Conservation (phyloP, 306 rosid species). For the Abrus precatorius region DNA sequence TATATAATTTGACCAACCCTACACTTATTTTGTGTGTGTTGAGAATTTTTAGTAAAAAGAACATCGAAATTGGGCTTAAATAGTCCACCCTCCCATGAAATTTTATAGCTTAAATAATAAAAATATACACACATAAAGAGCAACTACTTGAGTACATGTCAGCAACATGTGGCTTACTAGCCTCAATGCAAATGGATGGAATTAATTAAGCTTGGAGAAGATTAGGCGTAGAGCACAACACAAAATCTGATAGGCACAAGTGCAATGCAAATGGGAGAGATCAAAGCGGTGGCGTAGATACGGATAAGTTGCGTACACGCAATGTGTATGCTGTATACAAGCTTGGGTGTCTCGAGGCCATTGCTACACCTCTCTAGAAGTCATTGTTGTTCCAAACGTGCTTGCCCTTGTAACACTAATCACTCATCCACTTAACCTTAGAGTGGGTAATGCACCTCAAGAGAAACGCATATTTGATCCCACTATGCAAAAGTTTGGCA, state of each 20-base stretch:
- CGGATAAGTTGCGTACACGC: constrained; percentile 35
- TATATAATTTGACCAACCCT: neutral
- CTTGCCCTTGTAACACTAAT: neutral
- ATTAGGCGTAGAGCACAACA: constrained; percentile 15
- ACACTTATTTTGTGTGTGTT: neutral
- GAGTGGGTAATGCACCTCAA: neutral
- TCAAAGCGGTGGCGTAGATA: constrained; percentile 18
- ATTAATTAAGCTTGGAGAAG: constrained; percentile 7
- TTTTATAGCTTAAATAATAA: neutral
- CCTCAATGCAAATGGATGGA: constrained; percentile 30
- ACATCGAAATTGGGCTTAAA: neutral
- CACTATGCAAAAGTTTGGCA: constrained; percentile 14
- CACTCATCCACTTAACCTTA: neutral
- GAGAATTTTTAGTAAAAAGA: neutral
- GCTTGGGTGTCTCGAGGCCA: neutral
- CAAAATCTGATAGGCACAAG: neutral
- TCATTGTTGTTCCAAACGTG: neutral
- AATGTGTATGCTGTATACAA: neutral
- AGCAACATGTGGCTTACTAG: constrained; percentile 35
- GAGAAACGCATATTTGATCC: constrained; percentile 35
- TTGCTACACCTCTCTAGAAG: neutral
- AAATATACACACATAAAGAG: constrained; percentile 5
- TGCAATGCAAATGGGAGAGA: neutral
- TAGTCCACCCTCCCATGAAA: neutral
- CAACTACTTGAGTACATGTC: neutral